Evolutionary conservation across 768 basidiomycete genomes (phyloP), one percentile per base, ranked within the genome.

Genomic region (Collybia nuda): DNA sequence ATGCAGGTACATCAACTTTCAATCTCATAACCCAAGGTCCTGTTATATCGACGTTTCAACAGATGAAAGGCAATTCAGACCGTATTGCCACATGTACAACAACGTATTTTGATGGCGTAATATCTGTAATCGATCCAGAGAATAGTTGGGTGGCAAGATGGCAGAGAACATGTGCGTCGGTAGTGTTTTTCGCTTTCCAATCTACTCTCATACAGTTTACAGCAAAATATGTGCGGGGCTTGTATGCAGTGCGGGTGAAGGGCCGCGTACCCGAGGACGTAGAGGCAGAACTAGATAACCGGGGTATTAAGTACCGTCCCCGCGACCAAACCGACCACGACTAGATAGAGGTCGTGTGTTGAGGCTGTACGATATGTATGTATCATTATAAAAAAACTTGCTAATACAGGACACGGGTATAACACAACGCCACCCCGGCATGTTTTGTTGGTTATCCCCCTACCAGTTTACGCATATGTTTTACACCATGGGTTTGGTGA

Each of bases 101-200:
- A 21, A 85, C 89, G 1, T 86, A 90, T 56, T 99, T 90, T 57
- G 96, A 98, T 58, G 97, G 97, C 11, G 78, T 93, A 35, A 90
- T 98, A 55, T 83, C 94, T 0, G 82, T 93, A 41, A 84, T 93
- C 39, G 83, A 90, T 60, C 88, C 95, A 2, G 85, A 90, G 58
- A 78, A 79, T 42, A 93, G 91, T 65, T 99, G 97, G 97, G 94
- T 98, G 5, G 90, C 91, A 6, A 81, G 90, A 57, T 99, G 95
- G 94, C 95, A 99, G 68, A 74, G 96, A 65, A 93, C 88, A 57
- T 84, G 96, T 95, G 58, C 55, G 87, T 78, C 26, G 19, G 14
- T 26, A 9, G 21, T 8, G 46, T 53, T 41, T 47, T 17, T 48
- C n/a, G 37, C 24, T 48, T 40, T 24, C 32, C 32, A 5, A 35